Percentiles rank a stretch among this genome's conserved stretches.
Conservation (phyloP, 129 eudicot genomes). For the Artemisia annua region DNA sequence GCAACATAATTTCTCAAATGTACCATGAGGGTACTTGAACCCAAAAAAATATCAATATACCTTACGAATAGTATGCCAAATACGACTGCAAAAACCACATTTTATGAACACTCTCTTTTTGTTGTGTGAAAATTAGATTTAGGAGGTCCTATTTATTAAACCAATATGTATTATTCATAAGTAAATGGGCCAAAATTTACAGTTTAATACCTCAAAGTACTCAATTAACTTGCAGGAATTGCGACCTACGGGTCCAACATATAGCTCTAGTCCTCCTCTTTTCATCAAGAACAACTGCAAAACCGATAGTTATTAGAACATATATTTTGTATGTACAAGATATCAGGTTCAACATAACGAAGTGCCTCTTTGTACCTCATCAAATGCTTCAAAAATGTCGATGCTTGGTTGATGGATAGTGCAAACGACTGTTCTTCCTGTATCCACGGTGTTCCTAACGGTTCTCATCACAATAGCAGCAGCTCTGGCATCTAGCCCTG, state of each 20-base stretch:
- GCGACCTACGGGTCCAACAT: conserved; percentile 80
- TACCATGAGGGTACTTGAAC: too few species aligned
- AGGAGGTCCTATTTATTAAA: too few species aligned
- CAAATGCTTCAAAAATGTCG: conserved; percentile 64
- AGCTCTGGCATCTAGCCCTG: conserved; percentile 68
- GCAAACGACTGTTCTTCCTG: conserved; percentile 67
- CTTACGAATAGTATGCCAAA: too few species aligned
- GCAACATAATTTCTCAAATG: too few species aligned
- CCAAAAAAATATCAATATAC: too few species aligned
- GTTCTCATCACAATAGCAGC: conserved; percentile 68
- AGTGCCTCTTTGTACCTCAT: conserved; percentile 34
- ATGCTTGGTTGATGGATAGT: conserved; percentile 67
- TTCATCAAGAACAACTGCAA: conserved; percentile 78
- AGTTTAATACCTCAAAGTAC: conserved; percentile 54
- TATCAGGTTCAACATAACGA: neutral
- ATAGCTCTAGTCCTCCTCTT: conserved; percentile 79
- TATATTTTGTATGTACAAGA: neutral
- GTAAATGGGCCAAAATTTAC: neutral
- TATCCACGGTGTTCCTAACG: conserved; percentile 60
- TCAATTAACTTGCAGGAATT: conserved; percentile 61
- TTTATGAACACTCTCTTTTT: too few species aligned
- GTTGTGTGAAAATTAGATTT: too few species aligned
- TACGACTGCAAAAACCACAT: too few species aligned
- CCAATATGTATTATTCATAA: too few species aligned
- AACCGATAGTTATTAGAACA: conserved; percentile 3